phyloP scores from a whole-genome alignment of 306 rosid species.

The Acacia crassicarpa region DNA sequence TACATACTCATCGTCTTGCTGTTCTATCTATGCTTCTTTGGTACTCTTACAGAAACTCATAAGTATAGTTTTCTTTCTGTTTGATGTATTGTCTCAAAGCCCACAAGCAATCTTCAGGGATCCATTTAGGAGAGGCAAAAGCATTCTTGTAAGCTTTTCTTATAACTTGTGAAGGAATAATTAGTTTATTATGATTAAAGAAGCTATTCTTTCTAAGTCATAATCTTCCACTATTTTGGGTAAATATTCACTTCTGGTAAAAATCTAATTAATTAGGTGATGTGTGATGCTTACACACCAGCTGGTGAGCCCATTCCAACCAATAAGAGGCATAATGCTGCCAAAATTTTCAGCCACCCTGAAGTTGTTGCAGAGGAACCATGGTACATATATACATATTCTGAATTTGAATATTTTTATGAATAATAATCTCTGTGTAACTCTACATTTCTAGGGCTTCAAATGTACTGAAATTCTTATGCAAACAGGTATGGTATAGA shows the following conservation, averaged over 20 bases:
- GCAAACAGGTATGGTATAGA: slow-evolving; percentile 64
- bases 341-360: slow-evolving; percentile 60
- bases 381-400: slow-evolving; percentile 39
- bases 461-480: neutral
- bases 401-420: neutral
- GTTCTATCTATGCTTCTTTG: neutral
- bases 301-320: slow-evolving; percentile 69
- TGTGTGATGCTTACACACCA: slow-evolving; percentile 68
- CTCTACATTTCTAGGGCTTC: neutral
- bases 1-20: neutral
- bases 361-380: slow-evolving; percentile 60
- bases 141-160: slow-evolving; percentile 53
- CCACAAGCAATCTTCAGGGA: slow-evolving; percentile 73
- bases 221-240: neutral
- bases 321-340: slow-evolving; percentile 54
- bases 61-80: neutral
- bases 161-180: neutral
- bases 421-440: neutral
- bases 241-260: neutral
- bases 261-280: slow-evolving; percentile 34
- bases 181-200: neutral
- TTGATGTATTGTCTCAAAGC: slow-evolving; percentile 23
- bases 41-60: slow-evolving; percentile 1
- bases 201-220: neutral
- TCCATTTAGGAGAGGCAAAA: slow-evolving; percentile 66